These are phyloP conservation scores for Cynanchum wilfordii DNA, from an alignment of 257 asterid genomes.

Conservation along the genomic window DNA sequence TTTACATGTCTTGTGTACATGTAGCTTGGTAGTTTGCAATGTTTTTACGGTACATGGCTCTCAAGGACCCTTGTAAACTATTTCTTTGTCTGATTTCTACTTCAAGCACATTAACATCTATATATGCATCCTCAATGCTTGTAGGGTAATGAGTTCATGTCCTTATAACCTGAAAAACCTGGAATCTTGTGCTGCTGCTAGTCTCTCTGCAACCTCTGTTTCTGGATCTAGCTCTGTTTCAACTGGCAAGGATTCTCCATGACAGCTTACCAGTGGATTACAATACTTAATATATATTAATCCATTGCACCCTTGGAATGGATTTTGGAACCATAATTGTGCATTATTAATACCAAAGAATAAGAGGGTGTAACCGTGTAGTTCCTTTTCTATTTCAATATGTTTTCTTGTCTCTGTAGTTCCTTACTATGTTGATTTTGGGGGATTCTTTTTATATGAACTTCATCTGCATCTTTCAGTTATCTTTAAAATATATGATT, in stretches of 20 bases:
- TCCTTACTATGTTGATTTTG: too few species aligned
- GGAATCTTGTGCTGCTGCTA: conserved; percentile 33
- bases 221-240: conserved; percentile 36
- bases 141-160: conserved; percentile 56
- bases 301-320: too few species aligned
- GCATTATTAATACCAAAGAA: too few species aligned
- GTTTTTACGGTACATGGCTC: too few species aligned
- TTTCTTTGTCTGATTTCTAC: neutral
- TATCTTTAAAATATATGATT: conserved; percentile 74
- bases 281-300: neutral
- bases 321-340: too few species aligned
- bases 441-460: neutral
- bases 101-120: neutral
- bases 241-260: conserved; percentile 26
- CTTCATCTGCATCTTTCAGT: conserved; percentile 32
- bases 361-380: too few species aligned
- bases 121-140: neutral
- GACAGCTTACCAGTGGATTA: conserved; percentile 4
- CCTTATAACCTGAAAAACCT: conserved; percentile 51
- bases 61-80: neutral
- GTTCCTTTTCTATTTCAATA: too few species aligned
- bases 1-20: neutral
- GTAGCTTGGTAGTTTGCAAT: neutral
- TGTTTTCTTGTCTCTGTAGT: too few species aligned
- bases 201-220: conserved; percentile 42